Conservation (phyloP, 2,329 filamentous ascomycete species). For the Pestalotiopsis sp. region DNA sequence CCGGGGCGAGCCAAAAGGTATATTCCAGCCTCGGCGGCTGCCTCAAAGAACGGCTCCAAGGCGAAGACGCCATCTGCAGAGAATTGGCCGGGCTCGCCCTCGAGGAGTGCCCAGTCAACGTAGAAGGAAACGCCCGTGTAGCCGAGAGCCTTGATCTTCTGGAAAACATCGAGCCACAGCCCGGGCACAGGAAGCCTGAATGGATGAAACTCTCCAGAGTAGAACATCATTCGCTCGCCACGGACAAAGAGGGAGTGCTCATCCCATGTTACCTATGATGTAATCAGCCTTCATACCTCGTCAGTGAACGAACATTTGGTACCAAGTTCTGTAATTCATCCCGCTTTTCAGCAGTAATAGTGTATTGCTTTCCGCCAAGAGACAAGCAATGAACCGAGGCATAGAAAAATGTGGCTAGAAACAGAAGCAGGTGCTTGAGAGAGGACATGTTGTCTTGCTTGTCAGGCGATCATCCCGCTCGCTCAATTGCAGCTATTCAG, state of each 20-base stretch:
- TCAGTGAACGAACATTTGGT: not conserved
- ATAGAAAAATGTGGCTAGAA: not conserved
- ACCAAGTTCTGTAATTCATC: slow-evolving; percentile 10
- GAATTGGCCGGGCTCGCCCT: slow-evolving; percentile 73
- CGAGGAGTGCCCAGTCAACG: slow-evolving; percentile 75
- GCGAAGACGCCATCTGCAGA: slow-evolving; percentile 72
- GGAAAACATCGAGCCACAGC: slow-evolving; percentile 71
- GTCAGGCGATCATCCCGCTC: not conserved
- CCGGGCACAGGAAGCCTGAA: slow-evolving; percentile 50
- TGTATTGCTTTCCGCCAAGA: slow-evolving; percentile 1
- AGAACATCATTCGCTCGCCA: slow-evolving; percentile 69
- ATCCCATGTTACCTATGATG: slow-evolving; percentile 61
- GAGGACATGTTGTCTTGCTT: not conserved
- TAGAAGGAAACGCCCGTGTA: slow-evolving; percentile 84
- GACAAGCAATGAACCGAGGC: not conserved
- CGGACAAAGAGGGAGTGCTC: slow-evolving; percentile 66
- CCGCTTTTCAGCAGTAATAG: not conserved
- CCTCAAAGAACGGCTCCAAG: slow-evolving; percentile 75
- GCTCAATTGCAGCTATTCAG: no score
- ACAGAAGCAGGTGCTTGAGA: not conserved
- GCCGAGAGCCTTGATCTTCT: slow-evolving; percentile 81
- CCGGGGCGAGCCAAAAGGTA: slow-evolving; percentile 73
- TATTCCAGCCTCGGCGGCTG: slow-evolving; percentile 72
- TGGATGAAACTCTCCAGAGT: slow-evolving; percentile 69
- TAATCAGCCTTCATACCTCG: not conserved